Percentiles rank a stretch among this genome's conserved stretches.
Evolutionary conservation across 2,329 filamentous ascomycete species (phyloP).

Genomic region (Chrysoporthe deuterocubensis): DNA sequence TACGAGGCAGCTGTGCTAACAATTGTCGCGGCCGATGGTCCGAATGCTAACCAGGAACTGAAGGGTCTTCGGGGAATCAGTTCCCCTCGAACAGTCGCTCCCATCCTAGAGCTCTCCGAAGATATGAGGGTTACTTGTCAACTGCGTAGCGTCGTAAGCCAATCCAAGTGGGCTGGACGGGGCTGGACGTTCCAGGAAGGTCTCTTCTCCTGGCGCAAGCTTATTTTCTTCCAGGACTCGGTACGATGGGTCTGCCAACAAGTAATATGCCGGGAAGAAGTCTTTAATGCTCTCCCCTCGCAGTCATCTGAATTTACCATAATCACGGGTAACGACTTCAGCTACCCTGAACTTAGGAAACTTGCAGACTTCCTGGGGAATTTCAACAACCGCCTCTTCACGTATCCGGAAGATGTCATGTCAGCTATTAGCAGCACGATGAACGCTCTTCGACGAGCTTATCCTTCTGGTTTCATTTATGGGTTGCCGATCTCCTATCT

Average conservation of each 20-base stretch:
- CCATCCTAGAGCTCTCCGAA: neutral
- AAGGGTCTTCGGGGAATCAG: neutral
- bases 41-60: neutral
- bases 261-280: too few species aligned
- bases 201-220: neutral
- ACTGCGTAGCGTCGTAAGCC: too few species aligned
- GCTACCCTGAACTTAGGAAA: neutral
- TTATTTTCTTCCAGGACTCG: neutral
- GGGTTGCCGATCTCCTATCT: constrained; percentile 5
- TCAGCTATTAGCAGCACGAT: neutral
- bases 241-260: constrained; percentile 2
- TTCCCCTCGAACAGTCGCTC: neutral
- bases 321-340: neutral
- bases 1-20: neutral
- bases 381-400: neutral
- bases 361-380: neutral
- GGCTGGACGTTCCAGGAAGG: constrained; percentile 11
- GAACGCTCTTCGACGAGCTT: neutral
- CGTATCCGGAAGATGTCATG: neutral
- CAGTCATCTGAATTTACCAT: neutral
- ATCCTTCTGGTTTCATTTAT: neutral
- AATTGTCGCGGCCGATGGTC: neutral
- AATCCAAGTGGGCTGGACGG: neutral
- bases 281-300: too few species aligned
- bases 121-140: too few species aligned